These are phyloP conservation scores for Taphrina flavorubra DNA, from an alignment of 1,139 yeast genomes.

Conservation along the genomic window DNA sequence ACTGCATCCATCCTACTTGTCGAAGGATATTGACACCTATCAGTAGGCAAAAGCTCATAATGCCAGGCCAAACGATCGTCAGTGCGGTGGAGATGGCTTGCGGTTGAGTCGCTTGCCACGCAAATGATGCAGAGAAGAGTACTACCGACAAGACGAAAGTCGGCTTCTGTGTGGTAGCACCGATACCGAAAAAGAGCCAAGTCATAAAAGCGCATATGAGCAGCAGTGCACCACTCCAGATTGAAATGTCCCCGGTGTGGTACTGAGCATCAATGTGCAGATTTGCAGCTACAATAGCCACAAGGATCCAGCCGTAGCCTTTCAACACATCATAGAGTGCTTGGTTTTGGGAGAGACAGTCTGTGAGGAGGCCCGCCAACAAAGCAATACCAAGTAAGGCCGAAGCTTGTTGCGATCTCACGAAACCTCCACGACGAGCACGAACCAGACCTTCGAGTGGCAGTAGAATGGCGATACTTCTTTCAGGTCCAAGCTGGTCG, in stretches of 20 bases:
- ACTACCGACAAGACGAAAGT: neutral
- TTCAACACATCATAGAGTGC: neutral
- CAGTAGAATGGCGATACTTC: constrained; percentile 12
- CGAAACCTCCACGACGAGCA: constrained; percentile 16
- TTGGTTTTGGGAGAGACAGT: neutral
- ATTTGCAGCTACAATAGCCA: neutral
- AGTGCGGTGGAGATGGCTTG: constrained; percentile 21
- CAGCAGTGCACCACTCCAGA: constrained; percentile 1
- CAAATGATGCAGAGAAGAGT: neutral
- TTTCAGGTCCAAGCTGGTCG: constrained; percentile 11
- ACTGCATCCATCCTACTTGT: neutral
- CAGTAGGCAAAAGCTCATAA: neutral
- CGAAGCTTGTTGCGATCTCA: neutral
- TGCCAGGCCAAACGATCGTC: constrained; percentile 4
- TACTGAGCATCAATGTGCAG: neutral
- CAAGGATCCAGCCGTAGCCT: constrained; percentile 13
- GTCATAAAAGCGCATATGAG: neutral
- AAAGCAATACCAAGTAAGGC: neutral
- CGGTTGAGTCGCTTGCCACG: constrained; percentile 23
- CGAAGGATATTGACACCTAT: constrained; percentile 1
- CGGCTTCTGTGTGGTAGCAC: neutral
- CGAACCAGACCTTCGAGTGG: constrained; percentile 13
- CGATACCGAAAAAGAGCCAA: neutral
- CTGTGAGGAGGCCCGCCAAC: neutral
- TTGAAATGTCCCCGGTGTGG: neutral